phyloP scores from a whole-genome alignment of 2,329 filamentous ascomycete species.

The Claviceps fusiformis region DNA sequence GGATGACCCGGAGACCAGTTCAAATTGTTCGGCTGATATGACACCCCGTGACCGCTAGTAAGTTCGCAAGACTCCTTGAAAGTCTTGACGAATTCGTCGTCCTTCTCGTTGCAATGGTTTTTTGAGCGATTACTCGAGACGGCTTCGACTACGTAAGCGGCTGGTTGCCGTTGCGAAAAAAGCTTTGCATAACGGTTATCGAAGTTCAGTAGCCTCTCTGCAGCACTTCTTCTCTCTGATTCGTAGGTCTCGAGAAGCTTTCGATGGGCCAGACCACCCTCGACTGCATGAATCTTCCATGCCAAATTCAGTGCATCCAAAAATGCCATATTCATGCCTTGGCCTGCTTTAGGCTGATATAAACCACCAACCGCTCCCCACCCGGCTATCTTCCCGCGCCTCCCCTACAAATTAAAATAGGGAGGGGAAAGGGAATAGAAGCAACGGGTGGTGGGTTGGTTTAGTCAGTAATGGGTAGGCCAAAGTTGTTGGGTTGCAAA shows the following conservation, averaged over 20 bases:
- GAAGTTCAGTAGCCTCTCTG: slow-evolving; percentile 72
- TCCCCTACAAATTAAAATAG: no score
- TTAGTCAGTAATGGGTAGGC: neutral
- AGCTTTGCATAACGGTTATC: slow-evolving; percentile 82
- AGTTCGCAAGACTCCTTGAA: slow-evolving; percentile 91
- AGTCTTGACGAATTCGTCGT: slow-evolving; percentile 72
- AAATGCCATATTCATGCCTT: slow-evolving; percentile 72
- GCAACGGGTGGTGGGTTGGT: no score
- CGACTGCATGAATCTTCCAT: slow-evolving; percentile 92
- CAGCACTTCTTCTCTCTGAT: slow-evolving; percentile 69
- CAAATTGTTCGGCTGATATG: slow-evolving; percentile 66
- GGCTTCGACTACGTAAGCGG: slow-evolving; percentile 56
- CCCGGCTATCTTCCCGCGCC: no score
- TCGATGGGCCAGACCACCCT: slow-evolving; percentile 64
- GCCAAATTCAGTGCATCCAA: slow-evolving; percentile 77
- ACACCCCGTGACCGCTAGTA: slow-evolving; percentile 82
- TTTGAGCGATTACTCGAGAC: slow-evolving; percentile 33
- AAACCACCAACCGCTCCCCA: no score
- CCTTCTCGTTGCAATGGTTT: slow-evolving; percentile 17
- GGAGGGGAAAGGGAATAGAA: no score
- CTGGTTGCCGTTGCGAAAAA: slow-evolving; percentile 67
- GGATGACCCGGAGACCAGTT: slow-evolving; percentile 70
- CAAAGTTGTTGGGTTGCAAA: neutral
- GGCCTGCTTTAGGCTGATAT: slow-evolving; percentile 57
- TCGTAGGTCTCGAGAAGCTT: slow-evolving; percentile 75